These are phyloP conservation scores for Trametes pubescens DNA, from an alignment of 1,284 basidiomycete genomes.

Conservation along the genomic window DNA sequence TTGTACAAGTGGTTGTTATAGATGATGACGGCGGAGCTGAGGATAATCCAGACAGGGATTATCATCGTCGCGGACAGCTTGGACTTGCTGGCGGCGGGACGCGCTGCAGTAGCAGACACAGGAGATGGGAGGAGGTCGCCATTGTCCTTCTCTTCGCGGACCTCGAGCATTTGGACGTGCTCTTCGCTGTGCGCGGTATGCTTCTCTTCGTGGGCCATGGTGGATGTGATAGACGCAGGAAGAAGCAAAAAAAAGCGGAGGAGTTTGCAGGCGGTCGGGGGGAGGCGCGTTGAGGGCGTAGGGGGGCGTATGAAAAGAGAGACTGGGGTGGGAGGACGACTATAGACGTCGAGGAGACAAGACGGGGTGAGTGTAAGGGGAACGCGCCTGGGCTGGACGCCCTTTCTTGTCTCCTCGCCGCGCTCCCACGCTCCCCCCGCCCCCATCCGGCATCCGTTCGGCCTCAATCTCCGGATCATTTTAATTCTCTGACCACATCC, in stretches of 20 bases:
- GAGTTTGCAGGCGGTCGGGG: slow-evolving; percentile 2
- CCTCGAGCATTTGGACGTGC: slow-evolving; percentile 41
- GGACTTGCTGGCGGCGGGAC: slow-evolving; percentile 45
- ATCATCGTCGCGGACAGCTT: slow-evolving; percentile 71
- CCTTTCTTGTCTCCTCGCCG: slow-evolving; percentile 5
- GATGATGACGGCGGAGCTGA: slow-evolving; percentile 92
- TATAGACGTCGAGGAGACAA: slow-evolving; percentile 13
- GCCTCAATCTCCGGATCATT: slow-evolving; percentile 10
- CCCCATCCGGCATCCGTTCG: neutral
- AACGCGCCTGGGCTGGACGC: slow-evolving; percentile 4
- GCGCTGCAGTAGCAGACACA: slow-evolving; percentile 52
- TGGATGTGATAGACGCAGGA: slow-evolving; percentile 4
- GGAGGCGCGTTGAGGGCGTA: slow-evolving; percentile 9
- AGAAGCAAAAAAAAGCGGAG: neutral
- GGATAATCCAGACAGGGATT: slow-evolving; percentile 90
- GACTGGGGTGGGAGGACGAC: slow-evolving; percentile 35
- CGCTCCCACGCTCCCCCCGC: slow-evolving; percentile 20
- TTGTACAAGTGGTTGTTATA: slow-evolving; percentile 97
- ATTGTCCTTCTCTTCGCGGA: slow-evolving; percentile 38
- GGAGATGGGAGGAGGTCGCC: slow-evolving; percentile 58
- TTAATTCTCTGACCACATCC: neutral
- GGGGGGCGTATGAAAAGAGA: slow-evolving; percentile 30
- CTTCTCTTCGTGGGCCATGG: slow-evolving; percentile 36
- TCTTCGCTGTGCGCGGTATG: slow-evolving; percentile 31
- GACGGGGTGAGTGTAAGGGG: slow-evolving; percentile 8